These are phyloP conservation scores for Boechera stricta DNA, from an alignment of 345 rosid genomes.

Conservation along the genomic window DNA sequence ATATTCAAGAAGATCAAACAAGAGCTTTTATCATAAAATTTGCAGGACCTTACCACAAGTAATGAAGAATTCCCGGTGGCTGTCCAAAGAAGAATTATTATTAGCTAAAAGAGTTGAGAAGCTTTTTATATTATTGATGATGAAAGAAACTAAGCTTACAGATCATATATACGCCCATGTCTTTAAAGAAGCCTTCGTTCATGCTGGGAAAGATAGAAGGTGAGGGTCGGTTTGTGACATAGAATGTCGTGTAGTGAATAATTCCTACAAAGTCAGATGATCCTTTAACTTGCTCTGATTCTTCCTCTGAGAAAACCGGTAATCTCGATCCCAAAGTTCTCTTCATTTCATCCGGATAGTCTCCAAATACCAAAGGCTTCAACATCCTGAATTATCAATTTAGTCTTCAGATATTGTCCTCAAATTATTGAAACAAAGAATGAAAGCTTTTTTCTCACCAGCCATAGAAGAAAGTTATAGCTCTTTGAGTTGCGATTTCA, in stretches of 20 bases:
- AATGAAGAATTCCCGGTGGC: background rate
- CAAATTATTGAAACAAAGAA: background rate
- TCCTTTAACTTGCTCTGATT: background rate
- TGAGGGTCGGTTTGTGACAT: background rate
- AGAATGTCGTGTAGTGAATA: background rate
- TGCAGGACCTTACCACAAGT: background rate
- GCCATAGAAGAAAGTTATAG: background rate
- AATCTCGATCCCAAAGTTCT: background rate
- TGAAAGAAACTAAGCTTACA: background rate
- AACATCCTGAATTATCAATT: background rate
- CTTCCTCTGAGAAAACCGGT: background rate
- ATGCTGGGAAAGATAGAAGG: background rate
- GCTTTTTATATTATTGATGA: background rate
- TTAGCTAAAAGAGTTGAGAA: background rate
- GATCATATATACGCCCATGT: background rate
- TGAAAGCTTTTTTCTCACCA: background rate
- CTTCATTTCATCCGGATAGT: background rate
- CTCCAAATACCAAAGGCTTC: background rate
- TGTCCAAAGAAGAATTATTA: background rate
- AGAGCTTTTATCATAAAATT: background rate
- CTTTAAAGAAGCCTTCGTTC: background rate
- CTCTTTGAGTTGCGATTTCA: background rate
- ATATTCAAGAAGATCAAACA: conserved; percentile 11
- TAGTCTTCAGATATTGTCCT: background rate
- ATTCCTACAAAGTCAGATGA: background rate